Evolutionary conservation across 2,329 filamentous ascomycete species (phyloP).

Genomic region (Ceratocystis colombiana): DNA sequence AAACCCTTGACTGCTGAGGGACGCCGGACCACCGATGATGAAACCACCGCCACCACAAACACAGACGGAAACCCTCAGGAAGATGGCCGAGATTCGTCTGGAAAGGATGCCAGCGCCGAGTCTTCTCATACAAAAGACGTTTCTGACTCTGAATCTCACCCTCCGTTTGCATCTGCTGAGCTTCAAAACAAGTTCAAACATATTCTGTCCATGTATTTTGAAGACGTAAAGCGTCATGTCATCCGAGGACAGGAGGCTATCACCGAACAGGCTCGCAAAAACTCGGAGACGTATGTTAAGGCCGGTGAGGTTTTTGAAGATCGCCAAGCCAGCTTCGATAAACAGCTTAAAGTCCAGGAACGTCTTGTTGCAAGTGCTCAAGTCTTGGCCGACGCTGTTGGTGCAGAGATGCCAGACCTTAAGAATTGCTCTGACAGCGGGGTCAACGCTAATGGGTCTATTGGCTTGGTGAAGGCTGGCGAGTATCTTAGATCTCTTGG

Average conservation of each 20-base stretch:
- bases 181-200: constrained; percentile 78
- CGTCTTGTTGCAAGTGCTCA: constrained; percentile 84
- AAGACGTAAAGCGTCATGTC: constrained; percentile 83
- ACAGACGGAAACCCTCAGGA: constrained; percentile 35
- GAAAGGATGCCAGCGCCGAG: constrained; percentile 26
- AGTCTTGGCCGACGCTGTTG: constrained; percentile 75
- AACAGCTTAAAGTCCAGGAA: constrained; percentile 83
- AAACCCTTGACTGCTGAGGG: constrained; percentile 61
- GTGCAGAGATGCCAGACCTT: constrained; percentile 85
- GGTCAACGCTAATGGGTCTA: constrained; percentile 58
- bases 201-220: constrained; percentile 77
- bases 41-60: constrained; percentile 44
- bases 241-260: constrained; percentile 87
- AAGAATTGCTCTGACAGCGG: constrained; percentile 68
- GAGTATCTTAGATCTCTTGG: constrained; percentile 85
- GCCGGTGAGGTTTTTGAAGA: constrained; percentile 98
- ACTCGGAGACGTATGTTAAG: constrained; percentile 96
- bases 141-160: constrained; percentile 44
- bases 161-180: constrained; percentile 64
- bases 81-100: neutral
- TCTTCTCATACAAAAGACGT: constrained; percentile 25
- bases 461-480: constrained; percentile 86
- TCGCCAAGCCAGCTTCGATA: constrained; percentile 90
- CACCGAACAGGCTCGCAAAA: constrained; percentile 75
- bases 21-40: constrained; percentile 76